Base-by-base conservation (phyloP, 371 early-diverging fungal genomes). In the Circinella minor region DNA sequence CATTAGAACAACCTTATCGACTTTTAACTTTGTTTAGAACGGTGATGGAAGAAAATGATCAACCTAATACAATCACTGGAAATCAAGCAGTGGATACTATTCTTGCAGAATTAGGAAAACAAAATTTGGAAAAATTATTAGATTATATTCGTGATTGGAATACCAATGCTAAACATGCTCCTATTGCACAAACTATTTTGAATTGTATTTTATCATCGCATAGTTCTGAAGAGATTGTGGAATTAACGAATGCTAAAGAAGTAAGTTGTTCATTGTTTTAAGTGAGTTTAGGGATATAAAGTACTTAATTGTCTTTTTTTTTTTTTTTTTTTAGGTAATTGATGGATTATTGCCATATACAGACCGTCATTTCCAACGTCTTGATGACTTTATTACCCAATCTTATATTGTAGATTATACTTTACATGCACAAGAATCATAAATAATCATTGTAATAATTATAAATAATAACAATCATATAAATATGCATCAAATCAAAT, bases 91-190 rank as follows among this genome's bases (percentile, higher is more conserved):
- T 94, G 13, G 94, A 94, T 70, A 80, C 81, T n/a, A 83, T 91
- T 43, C 75, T 94, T 38, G 72, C 74, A 11, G 83, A 86, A 39
- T 63, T 94, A 47, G 83, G 84, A 0, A 62, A 66, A 4, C 88
- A 88, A 14, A 82, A 92, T 71, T 77, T 97, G 34, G 92, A 89
- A 63, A 91, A 92, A 69, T 71, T 98, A 18, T 77, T 97, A 51
- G 79, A 78, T n/a, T 97, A 93, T 75, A 86, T 95, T 61, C 91
- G 95, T 61, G 94, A 95, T 79, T 98, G 98, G 99, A 98, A 98
- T 85, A 96, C 98, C 10, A 93, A 95, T 72, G 90, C 91, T 18
- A 92, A 91, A 76, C 88, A 92, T 74, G 84, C 93, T 15, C 80
- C 82, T 47, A 78, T 92, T 48, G 96, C 98, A 7, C 98, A 98